phyloP scores from a whole-genome alignment of 2,329 filamentous ascomycete genomes.

The Bipolaris oryzae region DNA sequence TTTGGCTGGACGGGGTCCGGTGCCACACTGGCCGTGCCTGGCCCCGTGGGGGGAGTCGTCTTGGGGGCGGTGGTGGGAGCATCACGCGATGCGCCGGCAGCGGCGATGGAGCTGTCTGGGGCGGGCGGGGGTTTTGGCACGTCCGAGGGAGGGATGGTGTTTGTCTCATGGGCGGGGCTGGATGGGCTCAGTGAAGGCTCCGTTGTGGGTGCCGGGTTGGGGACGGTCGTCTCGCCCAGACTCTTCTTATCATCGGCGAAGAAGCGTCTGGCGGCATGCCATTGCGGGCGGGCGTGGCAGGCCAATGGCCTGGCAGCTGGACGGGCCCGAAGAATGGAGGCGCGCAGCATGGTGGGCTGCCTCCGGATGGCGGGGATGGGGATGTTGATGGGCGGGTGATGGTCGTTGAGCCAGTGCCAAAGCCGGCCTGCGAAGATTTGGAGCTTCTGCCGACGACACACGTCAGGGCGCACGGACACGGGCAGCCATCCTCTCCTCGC shows the following conservation, averaged over 20 bases:
- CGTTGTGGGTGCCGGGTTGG: slow-evolving; percentile 40
- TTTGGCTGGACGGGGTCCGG: slow-evolving; percentile 53
- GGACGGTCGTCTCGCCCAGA: slow-evolving; percentile 46
- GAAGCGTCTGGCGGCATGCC: slow-evolving; percentile 53
- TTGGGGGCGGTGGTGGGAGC: slow-evolving; percentile 42
- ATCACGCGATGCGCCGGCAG: slow-evolving; percentile 38
- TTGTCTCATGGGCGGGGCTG: slow-evolving; percentile 36
- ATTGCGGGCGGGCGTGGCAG: slow-evolving; percentile 45
- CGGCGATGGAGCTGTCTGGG: slow-evolving; percentile 46
- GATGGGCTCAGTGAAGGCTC: slow-evolving; percentile 5
- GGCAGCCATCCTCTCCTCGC: not conserved
- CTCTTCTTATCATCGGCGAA: slow-evolving; percentile 57
- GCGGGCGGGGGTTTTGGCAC: slow-evolving; percentile 55
- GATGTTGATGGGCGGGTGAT: slow-evolving; percentile 13
- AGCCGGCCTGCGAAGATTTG: slow-evolving; percentile 21
- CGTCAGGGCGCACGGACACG: slow-evolving; percentile 21
- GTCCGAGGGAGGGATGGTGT: slow-evolving; percentile 56
- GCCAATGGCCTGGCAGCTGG: slow-evolving; percentile 49
- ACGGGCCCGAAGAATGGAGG: slow-evolving; percentile 57
- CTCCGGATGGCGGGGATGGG: slow-evolving; percentile 36
- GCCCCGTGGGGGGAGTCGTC: slow-evolving; percentile 49
- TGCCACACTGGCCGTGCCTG: slow-evolving; percentile 51
- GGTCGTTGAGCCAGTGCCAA: slow-evolving; percentile 19
- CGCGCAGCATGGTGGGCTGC: slow-evolving; percentile 62
- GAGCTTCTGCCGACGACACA: slow-evolving; percentile 13